phyloP scores from a whole-genome alignment of 495 filamentous ascomycete species.

The Xylaria flabelliformis region DNA sequence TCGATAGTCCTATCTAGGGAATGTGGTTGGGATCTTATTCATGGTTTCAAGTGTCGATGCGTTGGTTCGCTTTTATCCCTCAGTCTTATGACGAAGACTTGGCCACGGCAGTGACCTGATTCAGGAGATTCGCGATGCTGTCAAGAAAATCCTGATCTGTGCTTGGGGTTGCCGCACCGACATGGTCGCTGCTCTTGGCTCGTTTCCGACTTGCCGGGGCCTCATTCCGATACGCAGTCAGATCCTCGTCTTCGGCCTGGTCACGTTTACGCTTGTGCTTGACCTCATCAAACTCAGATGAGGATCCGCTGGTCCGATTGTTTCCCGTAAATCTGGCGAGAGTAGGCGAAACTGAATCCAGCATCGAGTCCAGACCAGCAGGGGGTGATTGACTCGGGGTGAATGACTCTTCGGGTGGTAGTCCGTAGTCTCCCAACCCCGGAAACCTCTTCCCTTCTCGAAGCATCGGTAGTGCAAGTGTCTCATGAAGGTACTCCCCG shows the following conservation, averaged over 20 bases:
- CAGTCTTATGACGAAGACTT: slow-evolving; percentile 2
- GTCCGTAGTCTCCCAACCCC: slow-evolving; percentile 37
- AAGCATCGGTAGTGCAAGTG: slow-evolving; percentile 43
- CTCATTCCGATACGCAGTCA: slow-evolving; percentile 24
- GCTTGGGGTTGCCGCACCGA: slow-evolving; percentile 4
- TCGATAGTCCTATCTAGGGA: slow-evolving; percentile 7
- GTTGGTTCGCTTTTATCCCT: background rate
- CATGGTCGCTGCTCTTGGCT: slow-evolving; percentile 29
- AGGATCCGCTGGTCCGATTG: slow-evolving; percentile 24
- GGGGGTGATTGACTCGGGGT: slow-evolving; percentile 32
- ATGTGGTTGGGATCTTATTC: background rate
- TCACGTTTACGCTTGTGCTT: slow-evolving; percentile 36
- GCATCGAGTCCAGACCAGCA: background rate
- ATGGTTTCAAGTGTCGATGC: background rate
- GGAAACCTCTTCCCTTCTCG: slow-evolving; percentile 37
- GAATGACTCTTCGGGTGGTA: slow-evolving; percentile 29
- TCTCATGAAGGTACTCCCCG: slow-evolving; percentile 51
- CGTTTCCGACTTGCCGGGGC: slow-evolving; percentile 30
- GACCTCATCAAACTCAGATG: slow-evolving; percentile 18
- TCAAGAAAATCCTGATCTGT: slow-evolving; percentile 32
- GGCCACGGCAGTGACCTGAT: slow-evolving; percentile 23
- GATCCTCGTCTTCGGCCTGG: slow-evolving; percentile 28
- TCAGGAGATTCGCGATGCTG: slow-evolving; percentile 34
- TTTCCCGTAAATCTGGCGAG: background rate
- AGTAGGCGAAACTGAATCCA: background rate